Base-by-base conservation (phyloP, 192 early-diverging fungal species). In the Umbelopsis sp. region DNA sequence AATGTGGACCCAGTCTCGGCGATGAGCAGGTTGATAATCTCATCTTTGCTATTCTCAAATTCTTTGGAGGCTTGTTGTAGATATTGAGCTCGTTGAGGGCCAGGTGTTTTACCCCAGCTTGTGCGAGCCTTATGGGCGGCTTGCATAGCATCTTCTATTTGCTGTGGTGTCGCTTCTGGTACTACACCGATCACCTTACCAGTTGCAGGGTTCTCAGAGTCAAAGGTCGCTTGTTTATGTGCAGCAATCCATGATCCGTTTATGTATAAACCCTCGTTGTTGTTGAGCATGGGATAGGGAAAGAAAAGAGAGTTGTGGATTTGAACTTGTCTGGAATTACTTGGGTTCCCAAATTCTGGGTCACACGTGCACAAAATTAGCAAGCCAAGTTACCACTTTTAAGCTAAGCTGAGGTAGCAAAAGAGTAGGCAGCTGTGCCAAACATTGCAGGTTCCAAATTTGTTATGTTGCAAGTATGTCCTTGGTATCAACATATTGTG, bases 81-180 rank as follows among this genome's bases (percentile, higher is more conserved):
- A 35, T 61, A 61, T 25, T 61, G 55, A 35, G 55, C 55, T 61
- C 55, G 5, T 11, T 61, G 33, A 16, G n/a, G 2, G 16, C 55
- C 55, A 16, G 55, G 55, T 25, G 18, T 30, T 61, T 61, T 16
- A 35, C 55, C 55, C 55, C 55, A 61, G 2, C 5, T 25, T 2
- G 4, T 30, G 18, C 27, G 12, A 25, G 55, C 55, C 2, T 35
- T 61, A 61, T 61, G 55, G 0, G 55, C 55, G 2, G 55, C 55
- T 61, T 61, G 55, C 15, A 61, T 30, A 3, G 55, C 55, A 35
- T 61, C 55, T 15, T 61, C 55, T 35, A 61, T 15, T 18, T 61
- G 55, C 15, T 61, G 55, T 0, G 55, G 1, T n/a, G 27, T 27
- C 0, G 55, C 27, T 61, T 61, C 55, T 2, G 55, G 55, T 0